Evolutionary conservation across 2,329 filamentous ascomycete genomes (phyloP), one percentile per base, ranked within the genome.

Genomic region (Aspergillus unguis): DNA sequence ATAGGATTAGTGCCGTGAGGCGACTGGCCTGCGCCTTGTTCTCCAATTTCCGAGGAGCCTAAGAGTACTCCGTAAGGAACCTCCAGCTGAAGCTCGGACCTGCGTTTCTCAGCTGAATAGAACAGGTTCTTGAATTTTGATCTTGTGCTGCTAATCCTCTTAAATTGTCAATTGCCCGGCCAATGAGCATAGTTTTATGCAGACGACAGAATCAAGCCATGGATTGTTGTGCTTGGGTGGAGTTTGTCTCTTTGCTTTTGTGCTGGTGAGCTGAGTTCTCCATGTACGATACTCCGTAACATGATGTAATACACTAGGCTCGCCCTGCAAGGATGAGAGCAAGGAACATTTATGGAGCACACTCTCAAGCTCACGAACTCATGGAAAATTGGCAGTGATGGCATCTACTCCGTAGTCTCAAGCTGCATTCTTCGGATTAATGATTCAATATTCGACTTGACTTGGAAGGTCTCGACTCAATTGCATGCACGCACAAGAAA

Each of bases 51-150:
- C 37, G 29, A 32, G 49, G 38, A 17, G 26, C 29, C 44, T 27
- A 8, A 26, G 46, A 36, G 38, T 29, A 25, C n/a, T n/a, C n/a
- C n/a, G n/a, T n/a, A n/a, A n/a, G n/a, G n/a, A n/a, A n/a, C n/a
- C n/a, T n/a, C n/a, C 29, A 40, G 28, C 45, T 48, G 38, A 32
- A 50, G 48, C 48, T 50, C 41, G 48, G 41, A 50, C 48, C 48
- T 50, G 48, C 33, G 48, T 33, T 50, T 40, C 32, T 38, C 23
- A 31, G 27, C 32, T 32, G n/a, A 35, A 23, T 25, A 35, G 28
- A 17, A 17, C 17, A 17, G 17, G 17, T 17, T 17, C 17, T 17
- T 17, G 17, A 17, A 17, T 17, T 17, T 17, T 17, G 17, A 17
- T 17, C 17, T 17, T 17, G 17, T 17, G 17, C 17, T 17, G 17